Evolutionary conservation across 371 early-diverging fungal species (phyloP).

Genomic region (Fennellomyces sp.): DNA sequence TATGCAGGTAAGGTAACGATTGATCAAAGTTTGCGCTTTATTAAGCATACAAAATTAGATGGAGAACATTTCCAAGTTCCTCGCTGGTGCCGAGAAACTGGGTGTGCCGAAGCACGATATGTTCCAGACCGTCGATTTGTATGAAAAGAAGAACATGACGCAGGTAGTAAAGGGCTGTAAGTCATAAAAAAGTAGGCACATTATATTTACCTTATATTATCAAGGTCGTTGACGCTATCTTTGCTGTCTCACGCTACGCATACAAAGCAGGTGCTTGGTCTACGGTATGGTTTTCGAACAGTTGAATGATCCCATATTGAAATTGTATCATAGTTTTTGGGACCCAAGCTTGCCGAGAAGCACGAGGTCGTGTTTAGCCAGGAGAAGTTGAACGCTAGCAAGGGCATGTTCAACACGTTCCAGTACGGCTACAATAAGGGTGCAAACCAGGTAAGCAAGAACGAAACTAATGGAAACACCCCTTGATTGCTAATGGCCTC

Average conservation of each 20-base stretch:
- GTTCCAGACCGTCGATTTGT: slow-evolving; percentile 92
- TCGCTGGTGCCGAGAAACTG: slow-evolving; percentile 67
- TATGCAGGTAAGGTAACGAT: slow-evolving; percentile 67
- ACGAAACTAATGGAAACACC: neutral
- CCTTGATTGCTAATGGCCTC: neutral
- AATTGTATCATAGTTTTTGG: slow-evolving; percentile 51
- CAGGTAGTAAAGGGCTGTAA: slow-evolving; percentile 59
- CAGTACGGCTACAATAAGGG: slow-evolving; percentile 66
- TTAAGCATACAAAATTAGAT: slow-evolving; percentile 46
- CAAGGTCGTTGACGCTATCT: slow-evolving; percentile 74
- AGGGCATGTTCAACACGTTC: slow-evolving; percentile 55
- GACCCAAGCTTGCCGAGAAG: slow-evolving; percentile 80
- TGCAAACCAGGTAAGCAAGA: slow-evolving; percentile 46
- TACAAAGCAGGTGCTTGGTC: slow-evolving; percentile 64
- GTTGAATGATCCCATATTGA: neutral
- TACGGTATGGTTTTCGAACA: slow-evolving; percentile 28
- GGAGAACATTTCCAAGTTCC: slow-evolving; percentile 88
- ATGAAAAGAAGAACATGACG: slow-evolving; percentile 83
- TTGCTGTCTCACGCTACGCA: slow-evolving; percentile 82
- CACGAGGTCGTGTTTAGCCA: slow-evolving; percentile 66
- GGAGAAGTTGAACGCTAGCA: slow-evolving; percentile 68
- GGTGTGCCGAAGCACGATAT: slow-evolving; percentile 83
- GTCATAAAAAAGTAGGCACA: neutral
- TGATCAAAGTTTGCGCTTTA: too few species aligned
- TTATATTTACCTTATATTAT: neutral